Evolutionary conservation across 495 filamentous ascomycete genomes (phyloP).

Genomic region (Sporormia fimetaria): DNA sequence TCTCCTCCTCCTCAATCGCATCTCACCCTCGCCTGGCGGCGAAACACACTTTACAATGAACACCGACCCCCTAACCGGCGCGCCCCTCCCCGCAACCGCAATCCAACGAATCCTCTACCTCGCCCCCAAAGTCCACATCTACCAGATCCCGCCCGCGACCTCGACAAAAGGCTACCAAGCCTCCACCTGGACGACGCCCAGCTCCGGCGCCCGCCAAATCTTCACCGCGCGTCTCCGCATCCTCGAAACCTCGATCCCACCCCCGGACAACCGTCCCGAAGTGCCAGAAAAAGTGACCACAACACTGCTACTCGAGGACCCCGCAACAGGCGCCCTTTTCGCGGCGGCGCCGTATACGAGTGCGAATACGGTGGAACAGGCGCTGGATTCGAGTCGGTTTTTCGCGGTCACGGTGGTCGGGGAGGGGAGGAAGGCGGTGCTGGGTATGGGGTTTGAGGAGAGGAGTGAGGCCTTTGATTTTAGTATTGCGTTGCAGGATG

Average conservation of each 20-base stretch:
- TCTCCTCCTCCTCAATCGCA: too few relatives aligned
- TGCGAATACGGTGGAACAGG: conserved; percentile 51
- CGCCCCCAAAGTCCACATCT: conserved; percentile 59
- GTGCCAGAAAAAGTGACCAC: conserved; percentile 47
- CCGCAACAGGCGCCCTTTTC: conserved; percentile 56
- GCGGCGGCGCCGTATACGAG: conserved; percentile 64
- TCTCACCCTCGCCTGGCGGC: too few relatives aligned
- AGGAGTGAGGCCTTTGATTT: conserved; percentile 74
- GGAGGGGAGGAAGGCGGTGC: conserved; percentile 54
- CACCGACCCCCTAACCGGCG: conserved; percentile 49
- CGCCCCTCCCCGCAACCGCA: conserved; percentile 47
- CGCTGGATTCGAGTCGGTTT: conserved; percentile 63
- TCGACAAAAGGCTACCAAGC: conserved; percentile 65
- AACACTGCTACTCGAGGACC: conserved; percentile 66
- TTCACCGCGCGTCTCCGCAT: conserved; percentile 73
- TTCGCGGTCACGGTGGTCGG: conserved; percentile 70
- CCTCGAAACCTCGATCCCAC: conserved; percentile 55
- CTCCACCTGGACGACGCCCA: conserved; percentile 58
- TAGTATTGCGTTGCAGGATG: conserved; percentile 64
- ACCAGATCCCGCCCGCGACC: conserved; percentile 61
- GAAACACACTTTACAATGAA: too few relatives aligned
- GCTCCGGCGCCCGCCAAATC: conserved; percentile 54
- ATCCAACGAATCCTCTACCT: conserved; percentile 73
- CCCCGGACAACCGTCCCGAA: conserved; percentile 12
- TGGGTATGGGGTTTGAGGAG: conserved; percentile 82